Evolutionary conservation across 108 stramenopile genomes (phyloP).

Genomic region (Pseudonitzschia multiseries): DNA sequence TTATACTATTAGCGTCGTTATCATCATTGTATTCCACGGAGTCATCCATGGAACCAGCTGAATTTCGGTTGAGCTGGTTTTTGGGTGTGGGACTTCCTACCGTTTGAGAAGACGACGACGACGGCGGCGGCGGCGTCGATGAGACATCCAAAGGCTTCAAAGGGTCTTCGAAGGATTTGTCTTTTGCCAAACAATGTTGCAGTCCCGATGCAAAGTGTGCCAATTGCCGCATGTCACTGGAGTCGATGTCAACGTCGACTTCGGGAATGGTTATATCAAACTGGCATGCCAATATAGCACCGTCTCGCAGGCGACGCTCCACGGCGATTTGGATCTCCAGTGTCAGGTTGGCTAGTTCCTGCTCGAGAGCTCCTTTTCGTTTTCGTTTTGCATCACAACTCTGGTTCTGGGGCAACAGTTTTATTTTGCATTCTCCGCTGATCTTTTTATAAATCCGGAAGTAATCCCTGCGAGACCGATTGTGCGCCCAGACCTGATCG

Average conservation of each 20-base stretch:
- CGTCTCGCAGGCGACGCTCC: constrained; percentile 61
- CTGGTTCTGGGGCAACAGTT: constrained; percentile 10
- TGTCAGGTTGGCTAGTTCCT: constrained; percentile 16
- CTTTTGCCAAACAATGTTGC: constrained; percentile 67
- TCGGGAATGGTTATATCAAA: constrained; percentile 55
- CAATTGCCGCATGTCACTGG: constrained; percentile 30
- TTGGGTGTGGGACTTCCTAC: background rate
- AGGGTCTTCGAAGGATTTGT: constrained; percentile 75
- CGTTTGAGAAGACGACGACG: background rate
- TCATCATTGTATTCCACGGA: constrained; percentile 10
- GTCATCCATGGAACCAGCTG: background rate
- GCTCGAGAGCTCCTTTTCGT: background rate
- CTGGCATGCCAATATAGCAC: constrained; percentile 61
- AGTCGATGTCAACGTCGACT: constrained; percentile 54
- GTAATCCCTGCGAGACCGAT: constrained; percentile 40
- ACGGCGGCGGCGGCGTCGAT: background rate
- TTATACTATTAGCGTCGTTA: background rate
- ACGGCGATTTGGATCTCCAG: constrained; percentile 68
- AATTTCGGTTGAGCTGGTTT: background rate
- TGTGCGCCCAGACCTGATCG: constrained; percentile 74
- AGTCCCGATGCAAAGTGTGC: constrained; percentile 34
- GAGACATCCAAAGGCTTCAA: constrained; percentile 25
- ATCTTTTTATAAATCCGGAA: constrained; percentile 71
- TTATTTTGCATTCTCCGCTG: constrained; percentile 35
- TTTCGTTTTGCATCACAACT: background rate